Percentiles rank a stretch among this genome's conserved stretches.
These are phyloP conservation scores for Cryphonectria naterciae DNA, from an alignment of 2,329 filamentous ascomycete species.

Conservation along the genomic window DNA sequence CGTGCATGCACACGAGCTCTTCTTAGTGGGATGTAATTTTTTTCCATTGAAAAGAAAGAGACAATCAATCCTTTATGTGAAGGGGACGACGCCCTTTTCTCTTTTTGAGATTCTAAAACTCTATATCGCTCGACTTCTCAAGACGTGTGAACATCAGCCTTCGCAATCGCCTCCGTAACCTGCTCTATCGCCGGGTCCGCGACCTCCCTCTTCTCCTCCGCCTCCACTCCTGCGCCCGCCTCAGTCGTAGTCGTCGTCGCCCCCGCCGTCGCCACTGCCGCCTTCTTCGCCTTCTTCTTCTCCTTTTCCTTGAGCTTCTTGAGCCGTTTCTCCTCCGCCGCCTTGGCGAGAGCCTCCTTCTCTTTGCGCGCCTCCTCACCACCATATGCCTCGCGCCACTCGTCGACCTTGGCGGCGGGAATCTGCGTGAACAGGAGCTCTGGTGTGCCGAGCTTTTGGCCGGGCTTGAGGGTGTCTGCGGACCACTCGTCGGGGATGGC, in stretches of 20 bases:
- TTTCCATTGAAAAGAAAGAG: neutral
- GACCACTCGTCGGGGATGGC: constrained; percentile 70
- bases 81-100: neutral
- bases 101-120: neutral
- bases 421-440: constrained; percentile 83
- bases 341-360: constrained; percentile 60
- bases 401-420: constrained; percentile 77
- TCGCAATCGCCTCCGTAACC: constrained; percentile 34
- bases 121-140: constrained; percentile 11
- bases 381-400: constrained; percentile 80
- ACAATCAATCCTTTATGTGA: neutral
- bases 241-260: neutral
- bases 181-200: constrained; percentile 34
- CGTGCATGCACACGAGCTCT: neutral
- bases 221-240: constrained; percentile 31
- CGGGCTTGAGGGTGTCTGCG: constrained; percentile 64
- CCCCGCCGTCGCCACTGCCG: constrained; percentile 23
- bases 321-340: constrained; percentile 55
- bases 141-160: constrained; percentile 35
- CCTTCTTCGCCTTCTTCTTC: constrained; percentile 49
- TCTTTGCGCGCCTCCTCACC: constrained; percentile 69
- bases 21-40: too few relatives aligned
- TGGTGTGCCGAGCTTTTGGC: constrained; percentile 81
- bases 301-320: constrained; percentile 56
- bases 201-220: constrained; percentile 33